Evolutionary conservation across 345 rosid species (phyloP).

Genomic region (Passiflora organensis): DNA sequence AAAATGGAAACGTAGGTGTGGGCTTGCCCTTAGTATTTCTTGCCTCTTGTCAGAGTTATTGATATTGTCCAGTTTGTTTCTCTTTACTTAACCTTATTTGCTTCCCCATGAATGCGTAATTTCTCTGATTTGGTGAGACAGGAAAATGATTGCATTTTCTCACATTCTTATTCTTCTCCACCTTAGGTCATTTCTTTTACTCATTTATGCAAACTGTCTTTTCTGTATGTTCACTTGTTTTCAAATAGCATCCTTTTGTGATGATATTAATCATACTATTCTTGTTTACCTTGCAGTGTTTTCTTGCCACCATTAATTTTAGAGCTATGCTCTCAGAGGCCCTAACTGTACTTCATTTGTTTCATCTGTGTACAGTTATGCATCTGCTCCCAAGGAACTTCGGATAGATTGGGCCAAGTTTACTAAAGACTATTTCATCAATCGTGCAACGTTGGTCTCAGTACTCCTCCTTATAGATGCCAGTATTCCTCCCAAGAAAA

Average conservation of each 20-base stretch:
- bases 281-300: neutral
- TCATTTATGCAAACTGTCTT: too few species aligned
- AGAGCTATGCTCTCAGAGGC: neutral
- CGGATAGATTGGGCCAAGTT: constrained; percentile 75
- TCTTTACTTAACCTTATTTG: too few species aligned
- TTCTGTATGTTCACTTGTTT: too few species aligned
- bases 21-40: too few species aligned
- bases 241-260: neutral
- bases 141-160: too few species aligned
- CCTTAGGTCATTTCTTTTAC: too few species aligned
- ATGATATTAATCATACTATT: neutral
- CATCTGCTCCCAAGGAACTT: constrained; percentile 84
- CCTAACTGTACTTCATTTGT: constrained; percentile 1
- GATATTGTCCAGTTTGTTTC: too few species aligned
- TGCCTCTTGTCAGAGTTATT: too few species aligned
- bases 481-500: constrained; percentile 79
- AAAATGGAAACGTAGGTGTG: too few species aligned
- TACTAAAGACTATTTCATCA: constrained; percentile 80
- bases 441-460: constrained; percentile 73
- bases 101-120: too few species aligned
- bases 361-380: constrained; percentile 48
- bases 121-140: too few species aligned
- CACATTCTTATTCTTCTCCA: too few species aligned
- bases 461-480: constrained; percentile 93
- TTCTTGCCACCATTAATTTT: neutral